Evolutionary conservation across 176 grass and related monocot species (phyloP), one percentile per base, ranked within the genome.

Genomic region (Musa schizocarpa): DNA sequence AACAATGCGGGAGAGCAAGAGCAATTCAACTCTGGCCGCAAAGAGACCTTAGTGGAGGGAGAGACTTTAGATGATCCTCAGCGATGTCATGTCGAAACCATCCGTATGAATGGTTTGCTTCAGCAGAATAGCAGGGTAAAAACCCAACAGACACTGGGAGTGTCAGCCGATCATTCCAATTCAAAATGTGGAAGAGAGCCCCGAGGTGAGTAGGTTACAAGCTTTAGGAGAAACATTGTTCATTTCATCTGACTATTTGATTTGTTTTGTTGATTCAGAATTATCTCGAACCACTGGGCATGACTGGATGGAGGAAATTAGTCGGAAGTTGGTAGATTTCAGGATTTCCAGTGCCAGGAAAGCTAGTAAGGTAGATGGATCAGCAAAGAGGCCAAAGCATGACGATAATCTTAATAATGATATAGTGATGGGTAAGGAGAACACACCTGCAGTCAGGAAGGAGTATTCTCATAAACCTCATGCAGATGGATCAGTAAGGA

Each of bases 291-390:
- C 55, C 23, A 82, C 71, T 53, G 16, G 74, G 49, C 43, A 3
- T 65, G 52, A 67, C 9, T 76, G 69, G 34, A 70, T 76, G 27
- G 58, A 56, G 0, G 71, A 85, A 72, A 75, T 80, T 17, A 69
- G 72, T n/a, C 77, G n/a, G 11, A 82, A 82, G 73, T 24, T 74
- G 17, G 73, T 27, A 51, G 63, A 63, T 50, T 89, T 74, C 67
- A 77, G 71, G 65, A 79, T 82, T 77, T 85, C 76, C 19, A 82
- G 79, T 27, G 3, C 67, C 10, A 69, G 66, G 2, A 89, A 85
- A 82, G 23, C 73, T 54, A 82, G 73, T 16, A 68, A 74, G 65
- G 29, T 72, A n/a, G 79, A n/a, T 48, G 71, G 25, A 14, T 19
- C 55, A 13, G 48, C 20, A 3, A 4, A 14, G 6, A 78, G 61